Evolutionary conservation across 2,329 filamentous ascomycete species (phyloP), one percentile per base, ranked within the genome.

Genomic region (Claviceps arundinis): DNA sequence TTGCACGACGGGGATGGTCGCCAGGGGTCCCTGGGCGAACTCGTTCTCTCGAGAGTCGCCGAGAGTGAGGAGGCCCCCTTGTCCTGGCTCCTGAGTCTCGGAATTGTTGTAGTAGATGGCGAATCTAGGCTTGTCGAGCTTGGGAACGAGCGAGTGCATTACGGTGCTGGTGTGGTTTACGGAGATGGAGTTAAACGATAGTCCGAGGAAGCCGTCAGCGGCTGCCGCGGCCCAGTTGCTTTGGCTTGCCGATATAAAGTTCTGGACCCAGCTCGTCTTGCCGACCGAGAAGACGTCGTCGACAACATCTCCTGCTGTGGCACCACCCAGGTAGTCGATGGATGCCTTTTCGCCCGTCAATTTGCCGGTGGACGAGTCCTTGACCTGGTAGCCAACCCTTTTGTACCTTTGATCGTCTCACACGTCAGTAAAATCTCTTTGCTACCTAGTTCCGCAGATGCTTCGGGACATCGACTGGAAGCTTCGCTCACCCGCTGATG

Each of bases 121-220:
- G 42, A 69, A 65, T 1, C 61, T 56, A 9, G 64, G 61, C 41
- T 60, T 37, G 54, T 66, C 65, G n/a, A 68, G 56, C 2, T 60
- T 50, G 37, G 54, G 50, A 57, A 69, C 59, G 38, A 69, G 53
- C 5, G 62, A 60, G 54, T 68, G 65, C 13, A 65, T 59, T 13
- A 69, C 17, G 0, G 66, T 65, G 2, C 56, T 56, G 1, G 65
- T 59, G 38, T 57, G 56, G 14, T 58, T 61, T 4, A 62, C 64
- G 8, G 60, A 47, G 45, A 68, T 68, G 22, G 60, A 61, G 16
- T 56, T 54, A 34, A 69, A 69, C 2, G 60, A 61, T 3, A 69
- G 56, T 0, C 67, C 67, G 37, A 69, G 50, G 55, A 69, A 68
- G 22, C 67, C 67, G 45, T 67, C 62, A 4, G 59, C 62, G 0